phyloP scores from a whole-genome alignment of 768 basidiomycete genomes.

The Candolleomyces aberdarensis region DNA sequence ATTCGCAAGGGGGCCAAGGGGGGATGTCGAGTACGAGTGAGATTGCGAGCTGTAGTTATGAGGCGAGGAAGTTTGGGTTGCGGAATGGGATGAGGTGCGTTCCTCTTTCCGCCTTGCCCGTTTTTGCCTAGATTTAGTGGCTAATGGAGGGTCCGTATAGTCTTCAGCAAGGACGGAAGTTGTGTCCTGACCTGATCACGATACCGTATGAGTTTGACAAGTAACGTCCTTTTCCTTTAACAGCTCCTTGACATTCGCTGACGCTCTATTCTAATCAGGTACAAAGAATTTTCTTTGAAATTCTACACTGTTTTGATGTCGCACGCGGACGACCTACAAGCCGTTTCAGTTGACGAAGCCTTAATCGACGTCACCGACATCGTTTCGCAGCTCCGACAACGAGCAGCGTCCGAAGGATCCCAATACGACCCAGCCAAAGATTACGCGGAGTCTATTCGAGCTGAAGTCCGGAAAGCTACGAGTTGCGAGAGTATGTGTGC shows the following conservation, averaged over 20 bases:
- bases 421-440: conserved; percentile 64
- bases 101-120: background rate
- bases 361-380: conserved; percentile 80
- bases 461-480: conserved; percentile 73
- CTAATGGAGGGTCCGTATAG: conserved; percentile 32
- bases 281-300: conserved; percentile 76
- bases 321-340: conserved; percentile 88
- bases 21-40: conserved; percentile 85
- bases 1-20: conserved; percentile 78
- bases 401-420: conserved; percentile 21
- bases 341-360: conserved; percentile 96
- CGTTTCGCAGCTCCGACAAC: conserved; percentile 39
- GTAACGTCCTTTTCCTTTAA: conserved; percentile 27
- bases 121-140: background rate
- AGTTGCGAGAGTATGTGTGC: conserved; percentile 70
- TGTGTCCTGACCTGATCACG: conserved; percentile 71
- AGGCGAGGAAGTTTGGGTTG: conserved; percentile 84
- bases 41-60: conserved; percentile 93
- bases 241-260: background rate
- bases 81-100: conserved; percentile 92
- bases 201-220: conserved; percentile 94
- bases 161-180: conserved; percentile 71
- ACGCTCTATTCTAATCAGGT: conserved; percentile 40
- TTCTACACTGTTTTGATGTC: conserved; percentile 94
- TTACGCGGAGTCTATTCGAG: conserved; percentile 78